Percentiles rank a stretch among this genome's conserved stretches.
Conservation (phyloP, 768 basidiomycete genomes). For the Xerocomus brunneocitrinus region DNA sequence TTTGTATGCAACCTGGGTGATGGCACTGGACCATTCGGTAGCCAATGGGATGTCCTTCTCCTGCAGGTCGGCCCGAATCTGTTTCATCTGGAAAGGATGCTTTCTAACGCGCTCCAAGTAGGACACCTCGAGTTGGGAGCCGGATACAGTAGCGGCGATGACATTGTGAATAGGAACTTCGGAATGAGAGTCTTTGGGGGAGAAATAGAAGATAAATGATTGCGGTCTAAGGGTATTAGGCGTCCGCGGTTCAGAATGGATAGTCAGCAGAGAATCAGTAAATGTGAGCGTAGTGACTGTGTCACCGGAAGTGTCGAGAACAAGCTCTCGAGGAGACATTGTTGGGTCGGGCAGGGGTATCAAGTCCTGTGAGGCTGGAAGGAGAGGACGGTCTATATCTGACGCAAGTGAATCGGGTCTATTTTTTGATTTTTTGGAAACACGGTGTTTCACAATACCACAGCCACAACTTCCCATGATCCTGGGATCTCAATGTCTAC, state of each 20-base stretch:
- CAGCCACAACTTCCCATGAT: too few relatives aligned
- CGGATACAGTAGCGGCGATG: constrained; percentile 44
- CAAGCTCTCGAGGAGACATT: constrained; percentile 21
- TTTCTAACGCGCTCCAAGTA: constrained; percentile 47
- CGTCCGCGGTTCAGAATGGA: constrained; percentile 20
- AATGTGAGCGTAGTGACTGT: constrained; percentile 23
- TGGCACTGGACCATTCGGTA: constrained; percentile 47
- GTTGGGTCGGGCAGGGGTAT: background rate
- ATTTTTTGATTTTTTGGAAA: too few relatives aligned
- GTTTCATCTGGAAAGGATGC: constrained; percentile 32
- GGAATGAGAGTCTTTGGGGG: constrained; percentile 5
- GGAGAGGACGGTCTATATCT: background rate
- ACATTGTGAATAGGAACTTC: constrained; percentile 48
- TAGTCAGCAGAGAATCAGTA: constrained; percentile 22
- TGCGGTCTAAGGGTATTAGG: constrained; percentile 1
- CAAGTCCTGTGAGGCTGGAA: background rate
- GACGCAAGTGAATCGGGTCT: background rate
- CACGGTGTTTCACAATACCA: too few relatives aligned
- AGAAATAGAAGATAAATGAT: constrained; percentile 10
- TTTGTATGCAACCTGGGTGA: constrained; percentile 59
- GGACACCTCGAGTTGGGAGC: constrained; percentile 42
- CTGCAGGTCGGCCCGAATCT: constrained; percentile 40
- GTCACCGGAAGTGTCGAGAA: constrained; percentile 14
- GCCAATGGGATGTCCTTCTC: constrained; percentile 33
- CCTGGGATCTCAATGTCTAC: constrained; percentile 2